Evolutionary conservation across 495 filamentous ascomycete genomes (phyloP), one percentile per base, ranked within the genome.

Genomic region (Annulohypoxylon nitens): DNA sequence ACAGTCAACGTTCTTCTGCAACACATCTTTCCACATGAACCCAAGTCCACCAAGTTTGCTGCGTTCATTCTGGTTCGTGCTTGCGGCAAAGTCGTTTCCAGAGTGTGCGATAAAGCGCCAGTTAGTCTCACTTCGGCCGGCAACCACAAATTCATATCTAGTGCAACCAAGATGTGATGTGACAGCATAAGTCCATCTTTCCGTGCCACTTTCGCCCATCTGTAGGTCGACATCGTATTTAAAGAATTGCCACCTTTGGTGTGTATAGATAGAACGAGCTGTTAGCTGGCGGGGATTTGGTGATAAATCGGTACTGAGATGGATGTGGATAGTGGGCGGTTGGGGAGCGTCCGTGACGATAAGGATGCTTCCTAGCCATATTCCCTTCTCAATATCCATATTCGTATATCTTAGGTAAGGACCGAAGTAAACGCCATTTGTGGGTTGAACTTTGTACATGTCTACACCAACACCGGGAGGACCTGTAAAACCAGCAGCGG

Each of bases 21-120:
- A 88, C 34, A 99, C 93, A 76, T 99, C 96, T 73, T 97, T 97
- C 96, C 96, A 99, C 96, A 99, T 97, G 78, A 93, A 94, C 0
- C 94, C 93, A 7, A 94, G 86, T 0, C 96, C 96, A 25, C 97
- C 97, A 1, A 98, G 84, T 54, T 91, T 91, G 61, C 90, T 86
- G 16, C 94, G 89, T 77, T 98, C 96, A 75, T 91, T 93, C 60
- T 93, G 89, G 72, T 89, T 93, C 0, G 97, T 94, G 70, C 90
- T 92, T 30, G 97, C 84, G 2, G 93, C 90, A 81, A 98, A 99
- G 78, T 98, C 96, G 76, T 98, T 98, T 9, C 95, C 94, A 3
- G 93, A 97, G 60, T 96, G 96, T 26, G 94, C 93, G 69, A 98
- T 92, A 76, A 98, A 97, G n/a, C 97, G 90, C 96, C 96, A 99